phyloP scores from a whole-genome alignment of 306 rosid species.

The Prunus mira region DNA sequence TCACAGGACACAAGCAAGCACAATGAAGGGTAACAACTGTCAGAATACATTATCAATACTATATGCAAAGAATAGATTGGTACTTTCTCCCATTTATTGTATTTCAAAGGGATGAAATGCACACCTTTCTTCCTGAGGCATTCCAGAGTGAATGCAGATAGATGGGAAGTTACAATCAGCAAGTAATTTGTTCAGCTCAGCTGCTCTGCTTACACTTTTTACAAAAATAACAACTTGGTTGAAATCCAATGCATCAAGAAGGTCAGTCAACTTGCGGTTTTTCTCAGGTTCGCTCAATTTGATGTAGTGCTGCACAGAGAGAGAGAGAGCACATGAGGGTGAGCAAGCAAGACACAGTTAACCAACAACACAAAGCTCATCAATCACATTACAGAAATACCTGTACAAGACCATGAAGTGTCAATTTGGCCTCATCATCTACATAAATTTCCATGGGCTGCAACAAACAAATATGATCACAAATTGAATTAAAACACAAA shows the following conservation, averaged over 20 bases:
- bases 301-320: constrained; percentile 58
- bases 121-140: constrained; percentile 84
- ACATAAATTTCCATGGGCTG: constrained; percentile 87
- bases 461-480: constrained; percentile 7
- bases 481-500: constrained; percentile 4
- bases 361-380: constrained; percentile 1
- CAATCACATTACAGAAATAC: constrained; percentile 14
- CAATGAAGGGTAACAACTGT: neutral
- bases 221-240: constrained; percentile 79
- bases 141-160: constrained; percentile 74
- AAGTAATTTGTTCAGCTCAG: constrained; percentile 72
- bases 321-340: neutral
- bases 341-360: constrained; percentile 12
- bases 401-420: constrained; percentile 83
- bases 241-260: constrained; percentile 79
- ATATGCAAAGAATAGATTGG: neutral
- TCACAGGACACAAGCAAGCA: neutral
- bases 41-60: neutral
- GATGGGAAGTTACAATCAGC: constrained; percentile 75
- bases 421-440: constrained; percentile 77
- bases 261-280: constrained; percentile 74
- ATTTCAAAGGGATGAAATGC: neutral
- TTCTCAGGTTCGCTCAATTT: constrained; percentile 64
- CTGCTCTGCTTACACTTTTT: constrained; percentile 68
- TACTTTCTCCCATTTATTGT: neutral